Evolutionary conservation across 441 rosid genomes (phyloP).

Genomic region (Gossypium schwendimanii): DNA sequence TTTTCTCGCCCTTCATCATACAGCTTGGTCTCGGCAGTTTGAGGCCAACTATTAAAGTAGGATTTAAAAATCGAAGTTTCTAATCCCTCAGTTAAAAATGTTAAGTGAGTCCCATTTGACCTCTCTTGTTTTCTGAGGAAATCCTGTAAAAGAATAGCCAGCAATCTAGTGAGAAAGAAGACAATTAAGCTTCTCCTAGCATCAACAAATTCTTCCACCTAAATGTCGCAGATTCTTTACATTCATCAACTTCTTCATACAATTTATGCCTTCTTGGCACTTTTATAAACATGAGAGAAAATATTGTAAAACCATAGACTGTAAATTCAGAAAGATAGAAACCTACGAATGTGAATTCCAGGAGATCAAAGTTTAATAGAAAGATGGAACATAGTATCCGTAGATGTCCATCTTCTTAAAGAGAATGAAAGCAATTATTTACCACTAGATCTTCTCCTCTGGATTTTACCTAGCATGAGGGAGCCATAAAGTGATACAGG

Average conservation of each 20-base stretch:
- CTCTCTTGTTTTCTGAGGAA: conserved; percentile 46
- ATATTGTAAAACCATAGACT: background rate
- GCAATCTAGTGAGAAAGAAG: conserved; percentile 14
- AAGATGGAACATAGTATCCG: background rate
- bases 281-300: background rate
- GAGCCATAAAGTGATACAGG: background rate
- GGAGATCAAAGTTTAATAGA: background rate
- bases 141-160: conserved; percentile 28
- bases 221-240: background rate
- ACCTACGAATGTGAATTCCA: background rate
- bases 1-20: conserved; percentile 86
- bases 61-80: conserved; percentile 69
- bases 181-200: background rate
- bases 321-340: conserved; percentile 1
- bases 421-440: background rate
- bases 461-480: background rate
- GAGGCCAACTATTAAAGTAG: conserved; percentile 69
- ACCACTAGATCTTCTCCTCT: background rate
- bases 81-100: conserved; percentile 64
- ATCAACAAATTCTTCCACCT: conserved; percentile 1
- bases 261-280: background rate
- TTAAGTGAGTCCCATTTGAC: conserved; percentile 39
- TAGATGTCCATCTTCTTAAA: background rate
- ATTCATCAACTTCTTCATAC: background rate
- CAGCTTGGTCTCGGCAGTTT: conserved; percentile 49